A percentile compares a stretch with the other conserved stretches of the same genome.
phyloP scores from a whole-genome alignment of 495 filamentous ascomycete genomes.

The Jackrogersella minutella region DNA sequence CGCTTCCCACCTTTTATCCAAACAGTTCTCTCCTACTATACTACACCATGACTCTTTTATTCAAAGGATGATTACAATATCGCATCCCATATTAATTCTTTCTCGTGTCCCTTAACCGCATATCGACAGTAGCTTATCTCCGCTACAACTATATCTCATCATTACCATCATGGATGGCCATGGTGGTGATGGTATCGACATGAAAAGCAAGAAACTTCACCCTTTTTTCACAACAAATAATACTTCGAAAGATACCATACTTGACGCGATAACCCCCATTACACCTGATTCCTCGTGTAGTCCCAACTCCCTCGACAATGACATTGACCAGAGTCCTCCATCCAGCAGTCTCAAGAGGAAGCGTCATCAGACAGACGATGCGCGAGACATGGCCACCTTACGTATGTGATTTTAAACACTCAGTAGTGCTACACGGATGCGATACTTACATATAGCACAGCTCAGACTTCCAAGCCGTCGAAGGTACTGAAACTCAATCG shows the following conservation, averaged over 20 bases:
- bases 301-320: constrained; percentile 23
- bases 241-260: constrained; percentile 9
- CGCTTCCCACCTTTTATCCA: neutral
- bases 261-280: constrained; percentile 21
- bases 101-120: neutral
- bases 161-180: neutral
- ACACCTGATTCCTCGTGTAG: constrained; percentile 38
- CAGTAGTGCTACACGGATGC: neutral
- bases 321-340: constrained; percentile 8
- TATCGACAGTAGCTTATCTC: constrained; percentile 1
- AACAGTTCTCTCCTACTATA: neutral
- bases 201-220: constrained; percentile 46
- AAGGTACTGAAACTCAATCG: constrained; percentile 59
- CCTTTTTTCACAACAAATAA: constrained; percentile 51
- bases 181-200: constrained; percentile 11
- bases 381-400: neutral
- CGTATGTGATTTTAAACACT: neutral
- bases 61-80: neutral
- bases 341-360: constrained; percentile 33
- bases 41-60: no score
- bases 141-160: no score
- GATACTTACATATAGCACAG: constrained; percentile 3
- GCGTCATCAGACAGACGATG: constrained; percentile 20
- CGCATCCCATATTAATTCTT: neutral
- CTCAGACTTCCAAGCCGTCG: constrained; percentile 45